A percentile compares a stretch with the other conserved stretches of the same genome.
These are phyloP conservation scores for Blastobotrys americana DNA, from an alignment of 805 yeast species.

Conservation along the genomic window DNA sequence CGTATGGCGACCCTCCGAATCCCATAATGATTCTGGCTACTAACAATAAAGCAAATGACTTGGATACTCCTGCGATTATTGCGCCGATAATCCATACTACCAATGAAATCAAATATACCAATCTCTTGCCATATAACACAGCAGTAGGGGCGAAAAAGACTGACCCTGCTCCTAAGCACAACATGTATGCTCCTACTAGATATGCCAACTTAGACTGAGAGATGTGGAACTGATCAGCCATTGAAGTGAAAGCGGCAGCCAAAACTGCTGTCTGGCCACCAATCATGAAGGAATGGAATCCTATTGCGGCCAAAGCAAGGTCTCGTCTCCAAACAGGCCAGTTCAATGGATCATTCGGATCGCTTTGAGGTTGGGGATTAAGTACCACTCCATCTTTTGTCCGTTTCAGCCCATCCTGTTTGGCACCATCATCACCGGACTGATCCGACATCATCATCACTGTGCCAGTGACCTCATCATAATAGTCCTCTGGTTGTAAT, in stretches of 20 bases:
- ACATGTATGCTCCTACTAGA: conserved; percentile 53
- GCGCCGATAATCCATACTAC: conserved; percentile 44
- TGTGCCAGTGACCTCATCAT: conserved; percentile 41
- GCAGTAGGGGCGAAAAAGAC: conserved; percentile 53
- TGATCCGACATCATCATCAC: conserved; percentile 19
- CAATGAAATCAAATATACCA: conserved; percentile 45
- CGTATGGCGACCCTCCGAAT: conserved; percentile 55
- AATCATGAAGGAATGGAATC: conserved; percentile 50
- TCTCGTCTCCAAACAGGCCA: conserved; percentile 60
- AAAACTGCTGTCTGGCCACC: conserved; percentile 58
- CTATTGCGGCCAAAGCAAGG: conserved; percentile 44
- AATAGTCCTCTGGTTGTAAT: conserved; percentile 33
- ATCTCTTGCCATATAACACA: conserved; percentile 49
- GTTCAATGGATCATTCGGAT: conserved; percentile 58
- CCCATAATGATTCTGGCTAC: conserved; percentile 54
- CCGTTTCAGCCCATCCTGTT: conserved; percentile 33
- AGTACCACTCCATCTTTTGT: conserved; percentile 45
- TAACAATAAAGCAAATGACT: conserved; percentile 43
- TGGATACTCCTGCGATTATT: conserved; percentile 47
- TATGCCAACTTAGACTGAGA: conserved; percentile 40
- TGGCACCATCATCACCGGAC: conserved; percentile 14
- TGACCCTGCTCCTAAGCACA: conserved; percentile 52
- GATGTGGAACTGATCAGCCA: conserved; percentile 39
- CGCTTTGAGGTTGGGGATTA: conserved; percentile 55
- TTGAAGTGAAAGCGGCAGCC: conserved; percentile 46